These are phyloP conservation scores for Strigomonas galati DNA, from an alignment of 208 protist species.

Conservation along the genomic window DNA sequence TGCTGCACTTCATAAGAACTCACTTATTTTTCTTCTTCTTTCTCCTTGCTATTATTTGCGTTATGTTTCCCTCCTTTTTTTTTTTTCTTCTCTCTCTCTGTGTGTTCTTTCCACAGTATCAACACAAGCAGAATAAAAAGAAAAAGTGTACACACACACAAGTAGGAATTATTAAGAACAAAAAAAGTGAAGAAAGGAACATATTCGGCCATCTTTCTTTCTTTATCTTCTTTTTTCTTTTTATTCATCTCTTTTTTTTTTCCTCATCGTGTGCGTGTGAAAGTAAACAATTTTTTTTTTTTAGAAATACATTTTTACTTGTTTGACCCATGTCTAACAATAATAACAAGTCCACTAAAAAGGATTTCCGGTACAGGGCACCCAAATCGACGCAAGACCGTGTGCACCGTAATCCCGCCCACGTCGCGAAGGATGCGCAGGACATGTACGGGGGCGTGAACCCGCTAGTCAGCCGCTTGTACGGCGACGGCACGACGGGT, in stretches of 20 bases:
- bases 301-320: neutral
- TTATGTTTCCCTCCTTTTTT: neutral
- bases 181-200: constrained; percentile 9
- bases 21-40: no score
- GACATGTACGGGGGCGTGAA: constrained; percentile 68
- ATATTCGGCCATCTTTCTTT: constrained; percentile 10
- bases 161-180: neutral
- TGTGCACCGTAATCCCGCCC: constrained; percentile 69
- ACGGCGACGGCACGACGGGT: constrained; percentile 66
- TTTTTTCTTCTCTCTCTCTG: no score
- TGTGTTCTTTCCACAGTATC: no score
- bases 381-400: constrained; percentile 16
- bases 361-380: neutral
- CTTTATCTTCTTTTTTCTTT: constrained; percentile 14
- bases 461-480: constrained; percentile 65
- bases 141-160: neutral
- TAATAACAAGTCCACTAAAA: constrained; percentile 10
- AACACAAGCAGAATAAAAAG: neutral
- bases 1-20: no score
- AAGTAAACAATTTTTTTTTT: constrained; percentile 14
- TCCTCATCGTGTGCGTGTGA: constrained; percentile 6
- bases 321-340: constrained; percentile 11
- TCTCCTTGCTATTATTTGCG: no score
- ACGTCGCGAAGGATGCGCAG: constrained; percentile 79
- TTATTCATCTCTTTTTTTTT: constrained; percentile 23